Conservation (phyloP, 345 rosid species). For the Boechera stricta region DNA sequence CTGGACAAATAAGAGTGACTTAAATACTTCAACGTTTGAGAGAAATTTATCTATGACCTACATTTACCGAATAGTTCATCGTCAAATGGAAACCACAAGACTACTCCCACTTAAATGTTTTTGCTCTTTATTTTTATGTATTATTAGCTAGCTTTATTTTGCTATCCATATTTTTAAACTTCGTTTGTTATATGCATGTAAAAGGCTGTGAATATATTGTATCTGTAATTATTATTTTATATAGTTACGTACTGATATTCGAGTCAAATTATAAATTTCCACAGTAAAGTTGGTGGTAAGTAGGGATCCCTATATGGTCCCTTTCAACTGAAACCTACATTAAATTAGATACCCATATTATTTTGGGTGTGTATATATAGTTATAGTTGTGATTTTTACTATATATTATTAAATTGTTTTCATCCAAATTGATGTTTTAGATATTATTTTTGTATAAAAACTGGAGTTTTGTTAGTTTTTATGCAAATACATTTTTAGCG, state of each 20-base stretch:
- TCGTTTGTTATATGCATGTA: slow-evolving; percentile 11
- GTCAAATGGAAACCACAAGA: no score
- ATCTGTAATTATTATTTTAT: background rate
- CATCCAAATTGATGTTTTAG: background rate
- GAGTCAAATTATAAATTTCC: slow-evolving; percentile 28
- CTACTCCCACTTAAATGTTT: no score
- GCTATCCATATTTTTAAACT: background rate
- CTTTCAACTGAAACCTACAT: slow-evolving; percentile 34
- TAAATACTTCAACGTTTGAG: no score
- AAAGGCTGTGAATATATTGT: background rate
- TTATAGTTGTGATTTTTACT: background rate
- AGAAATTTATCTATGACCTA: no score
- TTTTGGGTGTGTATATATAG: background rate
- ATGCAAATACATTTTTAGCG: background rate
- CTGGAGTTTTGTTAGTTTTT: background rate
- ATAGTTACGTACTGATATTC: slow-evolving; percentile 5
- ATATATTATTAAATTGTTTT: background rate
- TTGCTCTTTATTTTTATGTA: background rate
- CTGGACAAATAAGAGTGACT: no score
- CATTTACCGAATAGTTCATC: no score
- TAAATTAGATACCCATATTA: slow-evolving; percentile 20
- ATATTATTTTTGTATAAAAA: background rate
- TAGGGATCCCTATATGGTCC: slow-evolving; percentile 39
- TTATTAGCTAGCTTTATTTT: background rate
- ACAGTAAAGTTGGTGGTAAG: slow-evolving; percentile 45